Base-by-base conservation (phyloP, 148 eudicot species). In the Camellia granthamiana region DNA sequence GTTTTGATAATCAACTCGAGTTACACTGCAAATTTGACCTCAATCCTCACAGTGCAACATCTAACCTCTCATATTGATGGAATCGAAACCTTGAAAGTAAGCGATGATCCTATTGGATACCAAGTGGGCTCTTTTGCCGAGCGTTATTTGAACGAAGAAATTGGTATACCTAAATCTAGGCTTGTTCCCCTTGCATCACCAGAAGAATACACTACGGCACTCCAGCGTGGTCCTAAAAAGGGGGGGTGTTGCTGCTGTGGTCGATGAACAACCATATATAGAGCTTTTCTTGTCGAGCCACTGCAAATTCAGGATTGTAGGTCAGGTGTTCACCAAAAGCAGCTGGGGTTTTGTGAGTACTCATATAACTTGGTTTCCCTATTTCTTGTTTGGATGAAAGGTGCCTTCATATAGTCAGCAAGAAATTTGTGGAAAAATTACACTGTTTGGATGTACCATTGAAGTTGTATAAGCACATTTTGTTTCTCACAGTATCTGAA, bases 301-400 rank as follows among this genome's bases (percentile, higher is more conserved):
- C 21, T 94, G 98, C 86, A 88, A 88, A 59, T 92, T 82, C 87
- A 83, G 98, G 85, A 87, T 91, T 30, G 87, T 92, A 5, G 98
- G 98, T 61, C 92, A 87, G 55, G 98, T 90, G 84, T 94, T 94
- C 90, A 94, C 95, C 79, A 91, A 89, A 88, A 87, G 93, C 65
- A 95, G 98, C 80, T 94, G 98, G 98, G 97, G 98, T 56, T 94
- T 94, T 85, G 98, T 94, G 83, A 91, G 98, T 90, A 78, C 78
- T 55, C 10, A 55, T 11, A 55, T 55, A 7, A 55, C 58, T 55
- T 7, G 11, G 58, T 11, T 55, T 0, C 15, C 11, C 10, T 8
- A 55, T 10, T 7, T 55, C 58, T 49, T 49, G 52, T 49, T 49
- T 7, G 7, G 52, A 4, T 5, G 7, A 49, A 4, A 49, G 52